Evolutionary conservation across 176 grass and related monocot species (phyloP), one percentile per base, ranked within the genome.

Genomic region (Stipa capillata): DNA sequence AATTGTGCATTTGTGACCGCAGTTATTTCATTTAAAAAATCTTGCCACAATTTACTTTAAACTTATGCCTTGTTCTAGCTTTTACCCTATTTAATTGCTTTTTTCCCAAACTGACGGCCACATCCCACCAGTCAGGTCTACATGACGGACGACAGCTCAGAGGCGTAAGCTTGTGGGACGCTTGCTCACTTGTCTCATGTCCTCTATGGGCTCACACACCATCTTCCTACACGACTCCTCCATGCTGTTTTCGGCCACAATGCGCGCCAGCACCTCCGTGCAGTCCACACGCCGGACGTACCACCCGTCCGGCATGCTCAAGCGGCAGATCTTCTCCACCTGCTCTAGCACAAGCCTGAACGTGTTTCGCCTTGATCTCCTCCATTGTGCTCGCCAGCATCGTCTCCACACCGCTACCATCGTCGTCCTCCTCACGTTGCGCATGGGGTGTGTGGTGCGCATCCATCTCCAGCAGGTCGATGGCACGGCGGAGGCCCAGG

Each of bases 391-490:
- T 25, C 28, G 23, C 18, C 18, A 91, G 49, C 61, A 85, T 65
- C 12, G 12, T 65, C 6, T 18, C 65, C 8, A 76, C 56, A 18
- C 65, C 80, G 6, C 49, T 72, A 59, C 75, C 65, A 11, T 31
- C 55, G 8, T 56, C 76, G 32, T n/a, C n/a, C n/a, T n/a, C 55
- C 7, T 18, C 80, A n/a, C 81, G 67, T 72, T 84, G 37, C 7
- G 84, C 74, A 1, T n/a, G 21, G 50, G 8, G 85, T n/a, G n/a
- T n/a, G n/a, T n/a, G 78, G 78, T 87, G 91, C 0, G 65, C 74
- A 45, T 91, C 84, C 75, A 95, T 56, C 60, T 95, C 86, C 23
- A 84, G 84, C n/a, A 95, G 73, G 4, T 89, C 81, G 32, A 94
- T 94, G 36, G 89, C 85, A 6, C 77, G 74, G 2, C 72, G 76